A percentile compares a stretch with the other conserved stretches of the same genome.
Evolutionary conservation across 305 asterid genomes (phyloP).

Genomic region (Fraxinus greggii): DNA sequence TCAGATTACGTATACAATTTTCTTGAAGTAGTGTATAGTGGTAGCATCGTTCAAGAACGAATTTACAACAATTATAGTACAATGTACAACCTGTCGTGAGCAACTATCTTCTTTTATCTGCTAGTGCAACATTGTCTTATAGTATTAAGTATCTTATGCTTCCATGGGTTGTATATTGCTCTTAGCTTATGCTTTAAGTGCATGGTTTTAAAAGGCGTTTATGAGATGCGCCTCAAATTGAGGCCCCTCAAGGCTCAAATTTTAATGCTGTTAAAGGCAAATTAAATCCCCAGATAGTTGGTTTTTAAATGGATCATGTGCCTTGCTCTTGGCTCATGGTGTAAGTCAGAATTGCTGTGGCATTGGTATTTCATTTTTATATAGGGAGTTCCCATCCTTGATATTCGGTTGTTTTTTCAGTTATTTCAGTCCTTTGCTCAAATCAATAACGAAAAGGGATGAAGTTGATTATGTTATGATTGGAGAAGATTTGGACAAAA

Average conservation of each 20-base stretch:
- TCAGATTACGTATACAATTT: background rate
- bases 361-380: background rate
- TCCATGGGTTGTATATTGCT: background rate
- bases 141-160: background rate
- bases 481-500: slow-evolving; percentile 74
- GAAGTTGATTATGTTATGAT: slow-evolving; percentile 65
- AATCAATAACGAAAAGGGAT: slow-evolving; percentile 61
- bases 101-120: slow-evolving; percentile 5
- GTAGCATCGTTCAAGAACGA: background rate
- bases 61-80: background rate
- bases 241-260: background rate
- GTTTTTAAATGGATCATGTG: background rate
- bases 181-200: background rate
- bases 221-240: background rate
- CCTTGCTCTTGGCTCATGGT: background rate
- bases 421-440: slow-evolving; percentile 90
- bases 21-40: background rate
- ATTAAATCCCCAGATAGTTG: background rate
- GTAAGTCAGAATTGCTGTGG: background rate
- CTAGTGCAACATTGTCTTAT: background rate
- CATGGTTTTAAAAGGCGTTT: background rate
- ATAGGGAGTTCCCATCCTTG: background rate
- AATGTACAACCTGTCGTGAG: slow-evolving; percentile 4
- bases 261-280: background rate
- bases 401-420: slow-evolving; percentile 43